Conservation (phyloP, 345 rosid genomes). For the Bretschneidera sinensis region DNA sequence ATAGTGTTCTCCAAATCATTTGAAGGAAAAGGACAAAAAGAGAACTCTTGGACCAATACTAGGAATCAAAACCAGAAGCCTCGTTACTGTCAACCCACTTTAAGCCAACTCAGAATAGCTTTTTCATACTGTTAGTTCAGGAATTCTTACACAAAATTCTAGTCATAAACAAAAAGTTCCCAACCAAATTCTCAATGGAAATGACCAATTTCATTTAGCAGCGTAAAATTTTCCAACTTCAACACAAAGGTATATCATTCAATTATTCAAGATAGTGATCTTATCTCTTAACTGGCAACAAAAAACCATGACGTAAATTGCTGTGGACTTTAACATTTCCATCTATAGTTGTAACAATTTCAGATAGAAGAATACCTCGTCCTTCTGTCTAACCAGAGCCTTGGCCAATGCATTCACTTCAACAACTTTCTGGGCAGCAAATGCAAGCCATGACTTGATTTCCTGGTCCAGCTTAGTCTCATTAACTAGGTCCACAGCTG, state of each 20-base stretch:
- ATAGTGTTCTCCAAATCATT: neutral
- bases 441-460: constrained; percentile 95
- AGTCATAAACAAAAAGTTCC: too few relatives aligned
- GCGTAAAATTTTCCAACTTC: too few relatives aligned
- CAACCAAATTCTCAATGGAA: too few relatives aligned
- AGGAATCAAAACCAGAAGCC: neutral
- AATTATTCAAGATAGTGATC: too few relatives aligned
- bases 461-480: constrained; percentile 84
- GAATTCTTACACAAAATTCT: too few relatives aligned
- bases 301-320: too few relatives aligned
- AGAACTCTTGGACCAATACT: neutral
- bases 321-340: too few relatives aligned
- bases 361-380: constrained; percentile 45
- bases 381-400: constrained; percentile 82
- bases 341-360: neutral
- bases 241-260: too few relatives aligned
- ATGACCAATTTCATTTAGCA: too few relatives aligned
- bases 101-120: neutral
- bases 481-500: constrained; percentile 88
- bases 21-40: neutral
- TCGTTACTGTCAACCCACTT: neutral
- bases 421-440: constrained; percentile 93
- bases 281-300: too few relatives aligned
- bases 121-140: too few relatives aligned
- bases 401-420: constrained; percentile 94